Percentiles rank a stretch among this genome's conserved stretches.
These are phyloP conservation scores for Phoma sp. DNA, from an alignment of 2,329 filamentous ascomycete genomes.

Conservation along the genomic window DNA sequence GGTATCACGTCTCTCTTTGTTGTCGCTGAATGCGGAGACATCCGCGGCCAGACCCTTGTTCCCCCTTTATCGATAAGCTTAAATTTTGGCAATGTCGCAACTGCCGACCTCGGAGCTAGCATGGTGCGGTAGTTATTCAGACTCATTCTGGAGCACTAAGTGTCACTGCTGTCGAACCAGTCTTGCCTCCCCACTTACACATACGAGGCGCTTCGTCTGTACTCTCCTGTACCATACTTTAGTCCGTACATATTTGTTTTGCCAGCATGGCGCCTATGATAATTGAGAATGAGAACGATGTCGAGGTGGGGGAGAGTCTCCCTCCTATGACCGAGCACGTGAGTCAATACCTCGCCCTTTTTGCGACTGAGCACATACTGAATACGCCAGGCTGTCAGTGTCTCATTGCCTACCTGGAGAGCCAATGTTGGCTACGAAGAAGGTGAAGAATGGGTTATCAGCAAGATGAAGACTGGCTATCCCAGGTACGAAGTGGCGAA, in stretches of 20 bases:
- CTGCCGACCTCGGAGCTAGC: conserved; percentile 45
- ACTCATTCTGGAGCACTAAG: conserved; percentile 12
- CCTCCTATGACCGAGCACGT: conserved; percentile 51
- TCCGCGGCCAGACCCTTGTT: conserved; percentile 2
- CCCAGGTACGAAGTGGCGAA: conserved; percentile 66
- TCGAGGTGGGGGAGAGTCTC: conserved; percentile 49
- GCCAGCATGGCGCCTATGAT: conserved; percentile 36
- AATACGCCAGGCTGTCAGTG: conserved; percentile 80
- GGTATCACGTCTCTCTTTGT: conserved; percentile 11
- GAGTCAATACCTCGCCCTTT: conserved; percentile 31
- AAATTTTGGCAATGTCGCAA: conserved; percentile 29
- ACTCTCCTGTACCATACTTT: conserved; percentile 8
- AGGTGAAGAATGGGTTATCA: conserved; percentile 84
- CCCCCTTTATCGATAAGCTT: conserved; percentile 44
- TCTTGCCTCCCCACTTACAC: conserved; percentile 14
- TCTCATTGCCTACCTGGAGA: conserved; percentile 92
- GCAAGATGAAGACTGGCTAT: conserved; percentile 88
- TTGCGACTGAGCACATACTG: conserved; percentile 18
- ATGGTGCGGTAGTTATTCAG: conserved; percentile 4
- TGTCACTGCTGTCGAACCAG: conserved; percentile 11
- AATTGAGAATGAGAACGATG: conserved; percentile 38
- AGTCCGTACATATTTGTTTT: conserved; percentile 5
- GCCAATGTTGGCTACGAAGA: conserved; percentile 95
- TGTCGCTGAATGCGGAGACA: conserved; percentile 9
- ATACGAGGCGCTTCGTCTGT: conserved; percentile 3